Evolutionary conservation across 2,329 filamentous ascomycete species (phyloP).

Genomic region (Cladosporium sp.): DNA sequence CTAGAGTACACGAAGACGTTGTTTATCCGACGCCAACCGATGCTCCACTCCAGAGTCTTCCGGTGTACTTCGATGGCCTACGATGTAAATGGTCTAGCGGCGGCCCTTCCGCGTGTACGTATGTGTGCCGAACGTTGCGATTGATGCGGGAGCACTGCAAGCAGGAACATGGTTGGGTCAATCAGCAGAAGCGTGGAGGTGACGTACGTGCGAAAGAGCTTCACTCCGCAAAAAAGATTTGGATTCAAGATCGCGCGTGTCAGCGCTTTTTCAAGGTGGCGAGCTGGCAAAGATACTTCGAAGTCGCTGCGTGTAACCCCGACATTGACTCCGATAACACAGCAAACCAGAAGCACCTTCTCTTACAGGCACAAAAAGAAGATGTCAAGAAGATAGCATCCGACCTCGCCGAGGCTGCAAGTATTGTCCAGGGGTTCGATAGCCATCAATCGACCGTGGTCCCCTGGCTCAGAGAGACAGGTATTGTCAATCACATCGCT

Average conservation of each 20-base stretch:
- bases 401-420: slow-evolving; percentile 3
- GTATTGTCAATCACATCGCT: slow-evolving; percentile 11
- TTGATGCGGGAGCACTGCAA: not conserved
- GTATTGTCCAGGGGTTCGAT: slow-evolving; percentile 12
- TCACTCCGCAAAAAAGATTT: not conserved
- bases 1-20: not conserved
- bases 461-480: slow-evolving; percentile 13
- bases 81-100: not conserved
- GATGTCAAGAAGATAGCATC: not conserved
- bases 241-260: not conserved
- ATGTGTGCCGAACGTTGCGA: not conserved
- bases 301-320: not conserved
- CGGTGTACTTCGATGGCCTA: not conserved
- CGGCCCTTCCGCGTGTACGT: not conserved
- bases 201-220: not conserved
- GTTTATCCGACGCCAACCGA: not conserved
- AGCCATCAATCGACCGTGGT: slow-evolving; percentile 12
- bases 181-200: not conserved
- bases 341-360: slow-evolving; percentile 7
- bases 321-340: no score
- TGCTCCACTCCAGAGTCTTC: not conserved
- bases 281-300: not conserved
- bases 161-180: not conserved
- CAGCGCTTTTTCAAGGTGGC: not conserved
- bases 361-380: slow-evolving; percentile 7